phyloP scores from a whole-genome alignment of 768 basidiomycete genomes.

The Tulasnella sp. region DNA sequence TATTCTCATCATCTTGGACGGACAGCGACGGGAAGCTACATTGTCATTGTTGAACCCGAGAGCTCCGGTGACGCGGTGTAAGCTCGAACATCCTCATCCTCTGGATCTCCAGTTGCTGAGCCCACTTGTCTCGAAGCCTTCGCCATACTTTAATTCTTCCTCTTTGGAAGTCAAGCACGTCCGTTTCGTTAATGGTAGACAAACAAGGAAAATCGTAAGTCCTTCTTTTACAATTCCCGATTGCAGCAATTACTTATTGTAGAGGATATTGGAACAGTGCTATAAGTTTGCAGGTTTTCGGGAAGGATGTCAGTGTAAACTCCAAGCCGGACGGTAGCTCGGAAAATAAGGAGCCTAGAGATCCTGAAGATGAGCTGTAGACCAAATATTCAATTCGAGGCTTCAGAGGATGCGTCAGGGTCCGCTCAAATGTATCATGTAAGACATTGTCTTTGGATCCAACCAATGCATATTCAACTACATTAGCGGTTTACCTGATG shows the following conservation, averaged over 20 bases:
- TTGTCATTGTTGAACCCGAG: conserved; percentile 56
- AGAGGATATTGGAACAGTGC: not conserved
- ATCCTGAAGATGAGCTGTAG: not conserved
- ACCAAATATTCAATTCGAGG: not conserved
- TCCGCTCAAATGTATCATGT: not conserved
- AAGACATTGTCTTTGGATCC: no score
- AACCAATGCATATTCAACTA: no score
- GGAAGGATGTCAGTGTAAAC: not conserved
- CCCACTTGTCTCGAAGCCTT: conserved; percentile 34
- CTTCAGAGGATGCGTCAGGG: not conserved
- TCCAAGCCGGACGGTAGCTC: not conserved
- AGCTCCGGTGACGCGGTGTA: conserved; percentile 43
- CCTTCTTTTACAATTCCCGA: not conserved
- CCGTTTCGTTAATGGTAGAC: conserved; percentile 85
- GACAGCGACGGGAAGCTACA: conserved; percentile 55
- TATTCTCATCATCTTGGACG: not conserved
- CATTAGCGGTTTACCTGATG: no score
- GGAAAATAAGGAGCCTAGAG: not conserved
- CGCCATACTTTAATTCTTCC: conserved; percentile 81
- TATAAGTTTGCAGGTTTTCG: not conserved
- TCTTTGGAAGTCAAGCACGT: conserved; percentile 87
- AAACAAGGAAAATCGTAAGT: conserved; percentile 88
- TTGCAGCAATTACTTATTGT: not conserved
- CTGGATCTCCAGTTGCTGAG: conserved; percentile 1
- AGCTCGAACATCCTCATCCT: conserved; percentile 20